Base-by-base conservation (phyloP, 2,329 filamentous ascomycete species). In the Stagonosporopsis chrysanthemi region DNA sequence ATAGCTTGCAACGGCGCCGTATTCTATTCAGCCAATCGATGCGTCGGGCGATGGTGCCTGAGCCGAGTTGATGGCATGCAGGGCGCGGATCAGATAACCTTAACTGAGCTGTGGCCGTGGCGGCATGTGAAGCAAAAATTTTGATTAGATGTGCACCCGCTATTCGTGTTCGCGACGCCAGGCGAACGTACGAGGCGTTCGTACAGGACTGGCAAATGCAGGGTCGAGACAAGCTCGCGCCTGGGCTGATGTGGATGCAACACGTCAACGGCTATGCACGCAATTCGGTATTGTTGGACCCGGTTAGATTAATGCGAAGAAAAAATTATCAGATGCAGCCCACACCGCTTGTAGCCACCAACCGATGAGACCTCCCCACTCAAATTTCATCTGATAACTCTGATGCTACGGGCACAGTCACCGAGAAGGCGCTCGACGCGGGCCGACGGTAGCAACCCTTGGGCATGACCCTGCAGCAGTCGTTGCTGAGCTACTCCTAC, bases 41-140 rank as follows among this genome's bases (percentile, higher is more conserved):
- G 38, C 19, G 14, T 19, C 31, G 39, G 15, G 24, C 53, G 14
- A 19, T 8, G 17, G 44, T 40, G 26, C 36, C 22, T 35, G 33
- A 47, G 28, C 36, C 36, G 36, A 23, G 47, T 36, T 41, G 31
- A n/a, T 11, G 26, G 38, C 15, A 63, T 68, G 65, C 66, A 69
- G 62, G 62, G 53, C 4, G 63, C 68, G 69, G 71, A 73, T 74
- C 70, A 67, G 70, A 74, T 72, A 73, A 69, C 64, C 56, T 70
- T 67, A 71, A 63, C 52, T 63, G 51, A 61, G 58, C 62, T 46
- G 42, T 50, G 33, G 42, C 53, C 51, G 63, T 56, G 60, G 56
- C 36, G 22, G 24, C 56, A 57, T 54, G 35, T 36, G n/a, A 23
- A 43, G 52, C 39, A 35, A 58, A 61, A 48, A 52, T 61, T 61